Conservation (phyloP, 2,329 filamentous ascomycete species). For the Hypoxylon rubiginosum region DNA sequence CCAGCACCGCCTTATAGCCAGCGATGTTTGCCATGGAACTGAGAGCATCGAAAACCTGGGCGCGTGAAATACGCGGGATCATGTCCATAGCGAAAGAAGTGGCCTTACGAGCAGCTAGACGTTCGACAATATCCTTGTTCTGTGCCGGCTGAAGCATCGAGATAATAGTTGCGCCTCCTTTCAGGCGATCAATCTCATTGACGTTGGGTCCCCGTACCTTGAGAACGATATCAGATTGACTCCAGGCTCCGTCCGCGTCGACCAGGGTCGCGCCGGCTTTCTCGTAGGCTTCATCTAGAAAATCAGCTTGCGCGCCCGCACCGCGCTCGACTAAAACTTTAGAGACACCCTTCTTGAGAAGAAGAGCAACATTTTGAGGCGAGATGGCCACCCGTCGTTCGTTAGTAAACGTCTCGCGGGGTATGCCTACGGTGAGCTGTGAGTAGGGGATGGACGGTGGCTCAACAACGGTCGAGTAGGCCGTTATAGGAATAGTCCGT, state of each 20-base stretch:
- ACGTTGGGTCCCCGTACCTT: conserved; percentile 84
- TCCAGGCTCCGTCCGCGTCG: conserved; percentile 77
- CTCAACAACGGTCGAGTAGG: conserved; percentile 52
- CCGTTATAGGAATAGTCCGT: conserved; percentile 45
- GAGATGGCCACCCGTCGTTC: conserved; percentile 89
- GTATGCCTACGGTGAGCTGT: conserved; percentile 81
- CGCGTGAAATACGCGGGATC: conserved; percentile 89
- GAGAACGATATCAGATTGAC: conserved; percentile 81
- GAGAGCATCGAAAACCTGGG: conserved; percentile 88
- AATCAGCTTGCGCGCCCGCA: conserved; percentile 82
- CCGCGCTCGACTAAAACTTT: conserved; percentile 83
- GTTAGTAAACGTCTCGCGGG: conserved; percentile 80
- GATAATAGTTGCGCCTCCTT: conserved; percentile 79
- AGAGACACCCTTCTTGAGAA: conserved; percentile 88
- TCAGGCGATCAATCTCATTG: conserved; percentile 77
- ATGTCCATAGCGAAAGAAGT: conserved; percentile 93
- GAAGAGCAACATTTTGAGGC: conserved; percentile 82
- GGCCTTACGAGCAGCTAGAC: conserved; percentile 76
- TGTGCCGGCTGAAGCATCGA: conserved; percentile 87
- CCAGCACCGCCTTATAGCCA: conserved; percentile 91
- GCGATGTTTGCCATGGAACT: conserved; percentile 96
- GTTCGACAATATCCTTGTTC: conserved; percentile 81
- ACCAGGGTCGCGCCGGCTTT: conserved; percentile 83
- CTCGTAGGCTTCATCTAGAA: conserved; percentile 81
- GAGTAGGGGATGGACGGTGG: conserved; percentile 73